Evolutionary conservation across 345 rosid genomes (phyloP), one percentile per base, ranked within the genome.

Genomic region (Acer campestre): DNA sequence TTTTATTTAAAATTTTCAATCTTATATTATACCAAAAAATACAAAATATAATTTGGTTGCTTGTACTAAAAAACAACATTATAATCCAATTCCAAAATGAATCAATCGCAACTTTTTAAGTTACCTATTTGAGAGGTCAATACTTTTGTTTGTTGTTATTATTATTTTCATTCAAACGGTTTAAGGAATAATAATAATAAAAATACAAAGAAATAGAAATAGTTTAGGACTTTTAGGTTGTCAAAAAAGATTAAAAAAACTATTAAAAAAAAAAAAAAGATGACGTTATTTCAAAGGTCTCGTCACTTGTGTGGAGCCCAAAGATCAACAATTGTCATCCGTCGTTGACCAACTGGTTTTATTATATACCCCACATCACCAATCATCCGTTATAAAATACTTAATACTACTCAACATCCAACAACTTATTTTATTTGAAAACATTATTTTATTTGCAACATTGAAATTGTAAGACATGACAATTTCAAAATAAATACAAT

Each of bases 311-410:
- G 62, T 65, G 78, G 85, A 23, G 51, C 83, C 71, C 75, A 40
- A 77, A 23, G 51, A 63, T 75, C 67, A 10, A 59, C 70, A 53
- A 59, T 62, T 75, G 78, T 70, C 83, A 10, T 25, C 35, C 72
- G 68, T 74, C 82, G 85, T 85, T 85, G 88, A 85, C 88, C 85
- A 68, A 58, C 74, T 31, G 71, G 46, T 80, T 78, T 42, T 55
- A 71, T n/a, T 62, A 35, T 68, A 74, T 83, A 58, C 70, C 87
- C 84, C 79, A 79, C 55, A 0, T 13, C 53, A 5, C 62, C 51
- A 63, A 3, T 58, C 66, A 29, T 59, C 23, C 62, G 0, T 10
- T 17, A n/a, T 18, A 17, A 16, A 56, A n/a, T 56, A 56, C 10
- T 11, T 56, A 7, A 56, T 18, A 7, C 62, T n/a, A 3, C 62